Percentiles rank a stretch among this genome's conserved stretches.
phyloP scores from a whole-genome alignment of 2,329 filamentous ascomycete species.

The Didymella segeticola region DNA sequence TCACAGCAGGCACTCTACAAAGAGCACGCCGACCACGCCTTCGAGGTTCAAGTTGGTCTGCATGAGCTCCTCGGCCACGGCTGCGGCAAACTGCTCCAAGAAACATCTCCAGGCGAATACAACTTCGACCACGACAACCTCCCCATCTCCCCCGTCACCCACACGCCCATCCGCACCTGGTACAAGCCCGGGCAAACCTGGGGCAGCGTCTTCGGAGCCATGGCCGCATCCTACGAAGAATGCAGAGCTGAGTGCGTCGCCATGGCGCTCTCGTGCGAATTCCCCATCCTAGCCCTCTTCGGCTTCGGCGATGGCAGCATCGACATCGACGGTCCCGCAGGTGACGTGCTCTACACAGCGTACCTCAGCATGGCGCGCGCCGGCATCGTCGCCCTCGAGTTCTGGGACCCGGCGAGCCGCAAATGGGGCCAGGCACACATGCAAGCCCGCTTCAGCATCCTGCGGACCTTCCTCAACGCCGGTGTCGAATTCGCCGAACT shows the following conservation, averaged over 20 bases:
- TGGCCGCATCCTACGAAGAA: conserved; percentile 91
- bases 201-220: conserved; percentile 87
- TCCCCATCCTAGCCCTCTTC: conserved; percentile 86
- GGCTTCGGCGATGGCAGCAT: conserved; percentile 81
- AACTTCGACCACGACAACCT: conserved; percentile 89
- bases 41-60: conserved; percentile 94
- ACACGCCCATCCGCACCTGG: conserved; percentile 80
- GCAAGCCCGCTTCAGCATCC: conserved; percentile 88
- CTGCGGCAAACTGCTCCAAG: conserved; percentile 91
- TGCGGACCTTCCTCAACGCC: conserved; percentile 83
- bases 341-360: conserved; percentile 84
- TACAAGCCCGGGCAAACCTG: conserved; percentile 97
- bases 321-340: conserved; percentile 77
- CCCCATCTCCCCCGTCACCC: conserved; percentile 79
- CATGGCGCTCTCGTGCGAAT: conserved; percentile 89
- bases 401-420: conserved; percentile 88
- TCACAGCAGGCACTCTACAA: conserved; percentile 79
- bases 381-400: conserved; percentile 86
- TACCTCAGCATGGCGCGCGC: conserved; percentile 95
- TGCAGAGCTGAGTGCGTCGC: conserved; percentile 93
- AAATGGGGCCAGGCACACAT: conserved; percentile 93
- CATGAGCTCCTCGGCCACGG: conserved; percentile 91
- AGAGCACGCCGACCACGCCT: conserved; percentile 83
- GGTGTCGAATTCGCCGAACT: conserved; percentile 88
- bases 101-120: conserved; percentile 79